Evolutionary conservation across 805 yeast species (phyloP).

Genomic region (Wickerhamiella sergipiensis): DNA sequence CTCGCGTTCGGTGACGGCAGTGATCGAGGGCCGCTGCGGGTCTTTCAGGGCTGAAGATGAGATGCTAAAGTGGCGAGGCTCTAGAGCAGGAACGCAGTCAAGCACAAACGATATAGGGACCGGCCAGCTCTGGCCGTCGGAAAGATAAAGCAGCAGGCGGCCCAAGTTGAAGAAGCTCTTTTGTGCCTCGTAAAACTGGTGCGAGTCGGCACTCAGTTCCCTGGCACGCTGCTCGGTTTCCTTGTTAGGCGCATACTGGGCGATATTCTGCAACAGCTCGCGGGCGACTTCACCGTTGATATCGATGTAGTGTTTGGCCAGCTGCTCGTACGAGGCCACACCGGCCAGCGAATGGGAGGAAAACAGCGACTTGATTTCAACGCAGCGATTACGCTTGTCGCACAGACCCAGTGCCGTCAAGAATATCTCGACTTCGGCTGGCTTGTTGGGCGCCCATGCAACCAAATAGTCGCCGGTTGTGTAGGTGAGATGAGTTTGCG

Average conservation of each 20-base stretch:
- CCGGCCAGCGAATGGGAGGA: slow-evolving; percentile 17
- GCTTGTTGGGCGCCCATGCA: slow-evolving; percentile 71
- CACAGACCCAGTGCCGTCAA: slow-evolving; percentile 40
- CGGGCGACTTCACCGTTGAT: slow-evolving; percentile 72
- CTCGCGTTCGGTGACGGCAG: slow-evolving; percentile 58
- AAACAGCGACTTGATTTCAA: not conserved
- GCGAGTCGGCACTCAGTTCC: slow-evolving; percentile 41
- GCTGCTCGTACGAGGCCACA: slow-evolving; percentile 56
- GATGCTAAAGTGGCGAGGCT: slow-evolving; percentile 76
- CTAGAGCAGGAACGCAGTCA: slow-evolving; percentile 54
- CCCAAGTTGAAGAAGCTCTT: slow-evolving; percentile 47
- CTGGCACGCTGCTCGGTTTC: slow-evolving; percentile 30
- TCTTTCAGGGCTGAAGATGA: slow-evolving; percentile 64
- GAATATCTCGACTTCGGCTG: slow-evolving; percentile 43
- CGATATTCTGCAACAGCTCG: slow-evolving; percentile 47
- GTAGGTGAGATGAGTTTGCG: slow-evolving; percentile 47
- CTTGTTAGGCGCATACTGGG: slow-evolving; percentile 56
- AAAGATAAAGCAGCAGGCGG: slow-evolving; percentile 44
- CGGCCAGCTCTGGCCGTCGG: slow-evolving; percentile 48
- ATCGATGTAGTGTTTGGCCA: slow-evolving; percentile 60
- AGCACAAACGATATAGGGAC: slow-evolving; percentile 60
- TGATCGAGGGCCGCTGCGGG: slow-evolving; percentile 51
- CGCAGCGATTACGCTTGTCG: slow-evolving; percentile 29
- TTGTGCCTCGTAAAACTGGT: slow-evolving; percentile 41
- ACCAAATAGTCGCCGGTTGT: slow-evolving; percentile 80